Evolutionary conservation across 176 grass and related monocot genomes (phyloP).

Genomic region (Neostapfia colusana): DNA sequence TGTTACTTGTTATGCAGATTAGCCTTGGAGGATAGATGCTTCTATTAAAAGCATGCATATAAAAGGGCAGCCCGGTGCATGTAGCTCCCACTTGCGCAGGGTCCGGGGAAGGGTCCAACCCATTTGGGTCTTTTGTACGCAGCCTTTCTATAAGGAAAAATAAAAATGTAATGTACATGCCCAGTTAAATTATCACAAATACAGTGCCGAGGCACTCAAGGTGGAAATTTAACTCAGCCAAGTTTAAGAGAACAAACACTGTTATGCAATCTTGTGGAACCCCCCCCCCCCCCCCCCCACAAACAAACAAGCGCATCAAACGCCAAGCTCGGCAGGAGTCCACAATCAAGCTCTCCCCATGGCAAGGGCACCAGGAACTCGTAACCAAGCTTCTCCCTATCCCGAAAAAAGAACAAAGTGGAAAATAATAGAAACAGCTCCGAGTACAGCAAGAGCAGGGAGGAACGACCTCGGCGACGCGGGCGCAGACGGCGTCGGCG

Average conservation of each 20-base stretch:
- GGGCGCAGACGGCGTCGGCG: constrained; percentile 69
- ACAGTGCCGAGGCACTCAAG: neutral
- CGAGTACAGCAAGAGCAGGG: neutral
- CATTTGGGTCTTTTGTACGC: too few relatives aligned
- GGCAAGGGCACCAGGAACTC: neutral
- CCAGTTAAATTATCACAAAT: neutral
- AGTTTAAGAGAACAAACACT: neutral
- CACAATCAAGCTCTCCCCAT: neutral
- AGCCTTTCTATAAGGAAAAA: too few relatives aligned
- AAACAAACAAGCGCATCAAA: neutral
- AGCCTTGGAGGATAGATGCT: neutral
- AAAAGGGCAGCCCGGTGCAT: too few relatives aligned
- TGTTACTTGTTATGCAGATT: constrained; percentile 16
- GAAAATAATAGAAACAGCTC: neutral
- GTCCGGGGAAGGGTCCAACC: too few relatives aligned
- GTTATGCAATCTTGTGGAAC: neutral
- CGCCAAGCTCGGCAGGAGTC: neutral
- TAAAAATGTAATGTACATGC: neutral
- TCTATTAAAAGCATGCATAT: constrained; percentile 18
- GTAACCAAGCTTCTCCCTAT: neutral
- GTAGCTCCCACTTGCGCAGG: too few relatives aligned
- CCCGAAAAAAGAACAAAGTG: neutral
- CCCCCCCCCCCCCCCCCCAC: too few relatives aligned
- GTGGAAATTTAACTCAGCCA: neutral
- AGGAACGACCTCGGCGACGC: constrained; percentile 65